A percentile compares a stretch with the other conserved stretches of the same genome.
These are phyloP conservation scores for Wickerhamiella sorbophila DNA, from an alignment of 805 yeast genomes.

Conservation along the genomic window DNA sequence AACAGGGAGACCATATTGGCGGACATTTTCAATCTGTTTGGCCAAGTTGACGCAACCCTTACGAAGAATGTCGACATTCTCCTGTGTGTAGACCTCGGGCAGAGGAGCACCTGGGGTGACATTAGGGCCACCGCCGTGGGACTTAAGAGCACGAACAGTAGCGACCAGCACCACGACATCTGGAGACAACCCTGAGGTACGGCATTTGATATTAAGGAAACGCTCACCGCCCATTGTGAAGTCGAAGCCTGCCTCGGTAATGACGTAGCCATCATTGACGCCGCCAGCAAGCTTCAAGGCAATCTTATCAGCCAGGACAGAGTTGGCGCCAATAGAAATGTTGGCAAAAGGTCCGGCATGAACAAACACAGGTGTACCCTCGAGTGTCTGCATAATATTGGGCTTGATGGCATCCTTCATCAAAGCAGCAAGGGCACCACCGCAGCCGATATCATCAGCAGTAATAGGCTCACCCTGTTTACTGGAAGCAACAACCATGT, in stretches of 20 bases:
- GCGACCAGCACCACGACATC: constrained; percentile 90
- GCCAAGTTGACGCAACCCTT: constrained; percentile 77
- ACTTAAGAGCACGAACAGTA: constrained; percentile 89
- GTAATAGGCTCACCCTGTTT: constrained; percentile 69
- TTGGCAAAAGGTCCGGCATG: constrained; percentile 99
- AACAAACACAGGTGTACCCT: constrained; percentile 94
- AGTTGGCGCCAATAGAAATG: constrained; percentile 92
- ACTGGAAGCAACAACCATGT: constrained; percentile 77
- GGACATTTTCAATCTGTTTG: constrained; percentile 80
- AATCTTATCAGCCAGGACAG: constrained; percentile 83
- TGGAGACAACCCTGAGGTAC: constrained; percentile 77
- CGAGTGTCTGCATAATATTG: constrained; percentile 90
- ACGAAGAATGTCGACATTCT: constrained; percentile 63
- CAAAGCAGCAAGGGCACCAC: constrained; percentile 90
- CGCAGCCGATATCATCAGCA: constrained; percentile 87
- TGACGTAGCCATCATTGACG: constrained; percentile 58
- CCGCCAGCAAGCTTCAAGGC: constrained; percentile 82
- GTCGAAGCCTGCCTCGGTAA: constrained; percentile 97
- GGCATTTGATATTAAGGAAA: constrained; percentile 87
- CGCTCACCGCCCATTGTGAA: constrained; percentile 99
- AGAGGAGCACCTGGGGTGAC: constrained; percentile 86
- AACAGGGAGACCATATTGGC: constrained; percentile 76
- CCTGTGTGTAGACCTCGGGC: constrained; percentile 67
- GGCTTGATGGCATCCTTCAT: constrained; percentile 95
- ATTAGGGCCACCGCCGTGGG: constrained; percentile 95